Evolutionary conservation across 2,329 filamentous ascomycete genomes (phyloP).

Genomic region (Rutstroemia sp.): DNA sequence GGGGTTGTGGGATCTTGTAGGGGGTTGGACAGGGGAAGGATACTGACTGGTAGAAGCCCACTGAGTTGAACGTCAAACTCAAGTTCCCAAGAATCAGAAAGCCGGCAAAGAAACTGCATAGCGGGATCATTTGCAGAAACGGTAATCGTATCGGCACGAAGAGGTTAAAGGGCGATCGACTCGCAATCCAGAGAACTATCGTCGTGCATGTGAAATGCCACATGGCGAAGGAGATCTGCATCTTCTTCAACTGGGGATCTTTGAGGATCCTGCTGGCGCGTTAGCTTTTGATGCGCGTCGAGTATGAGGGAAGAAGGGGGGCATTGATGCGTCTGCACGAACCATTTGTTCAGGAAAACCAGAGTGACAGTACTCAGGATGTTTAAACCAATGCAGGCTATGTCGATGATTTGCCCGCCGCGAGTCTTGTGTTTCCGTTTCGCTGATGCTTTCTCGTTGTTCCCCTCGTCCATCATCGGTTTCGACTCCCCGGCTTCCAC

Average conservation of each 20-base stretch:
- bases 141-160: conserved; percentile 38
- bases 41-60: conserved; percentile 39
- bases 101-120: conserved; percentile 39
- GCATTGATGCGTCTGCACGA: conserved; percentile 8
- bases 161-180: conserved; percentile 35
- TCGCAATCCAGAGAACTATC: conserved; percentile 36
- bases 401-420: conserved; percentile 19
- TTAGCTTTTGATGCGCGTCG: background rate
- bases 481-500: conserved; percentile 21
- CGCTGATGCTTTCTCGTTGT: background rate
- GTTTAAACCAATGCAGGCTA: conserved; percentile 34
- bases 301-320: background rate
- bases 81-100: conserved; percentile 40
- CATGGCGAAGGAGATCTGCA: conserved; percentile 40
- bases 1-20: background rate
- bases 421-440: conserved; percentile 7
- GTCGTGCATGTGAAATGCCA: conserved; percentile 40
- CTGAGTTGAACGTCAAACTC: conserved; percentile 38
- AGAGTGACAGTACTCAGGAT: conserved; percentile 36
- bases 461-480: conserved; percentile 14
- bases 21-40: no score
- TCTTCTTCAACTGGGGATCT: conserved; percentile 36
- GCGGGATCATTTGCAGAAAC: conserved; percentile 36
- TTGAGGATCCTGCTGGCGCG: conserved; percentile 33
- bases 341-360: conserved; percentile 40